Conservation (phyloP, 2,329 filamentous ascomycete species). For the Aspergillus japonicus region DNA sequence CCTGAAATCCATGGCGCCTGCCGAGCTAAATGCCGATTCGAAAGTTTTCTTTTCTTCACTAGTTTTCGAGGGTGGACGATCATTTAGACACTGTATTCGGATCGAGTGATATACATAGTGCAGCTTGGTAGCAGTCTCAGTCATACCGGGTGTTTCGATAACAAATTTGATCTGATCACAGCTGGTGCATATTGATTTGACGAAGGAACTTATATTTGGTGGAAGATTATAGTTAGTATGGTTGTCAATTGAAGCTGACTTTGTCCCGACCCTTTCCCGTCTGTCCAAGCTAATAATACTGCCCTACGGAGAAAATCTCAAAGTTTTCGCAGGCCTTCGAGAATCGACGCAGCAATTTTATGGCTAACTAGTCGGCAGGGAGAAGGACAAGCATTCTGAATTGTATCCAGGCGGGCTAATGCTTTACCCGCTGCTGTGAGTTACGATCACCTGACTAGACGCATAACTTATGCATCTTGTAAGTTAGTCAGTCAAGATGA, state of each 20-base stretch:
- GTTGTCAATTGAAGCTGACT: no score
- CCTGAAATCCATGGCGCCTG: slow-evolving; percentile 15
- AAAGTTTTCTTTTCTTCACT: slow-evolving; percentile 1
- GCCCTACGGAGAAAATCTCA: neutral
- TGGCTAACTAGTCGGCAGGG: neutral
- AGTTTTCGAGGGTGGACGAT: neutral
- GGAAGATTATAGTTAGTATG: no score
- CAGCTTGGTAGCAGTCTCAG: no score
- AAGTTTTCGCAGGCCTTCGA: neutral
- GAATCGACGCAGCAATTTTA: neutral
- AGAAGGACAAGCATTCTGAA: neutral
- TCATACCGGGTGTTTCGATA: no score
- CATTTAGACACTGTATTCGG: neutral
- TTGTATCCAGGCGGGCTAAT: neutral
- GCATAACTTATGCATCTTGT: neutral
- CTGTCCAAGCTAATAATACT: neutral
- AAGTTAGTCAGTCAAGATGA: neutral
- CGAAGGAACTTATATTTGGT: no score
- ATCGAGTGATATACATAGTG: no score
- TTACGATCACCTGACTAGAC: neutral
- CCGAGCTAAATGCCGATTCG: slow-evolving; percentile 27
- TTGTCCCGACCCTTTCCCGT: neutral
- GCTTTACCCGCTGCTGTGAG: neutral
- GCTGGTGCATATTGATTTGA: no score
- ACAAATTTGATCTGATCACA: no score